Evolutionary conservation across 441 rosid genomes (phyloP), one percentile per base, ranked within the genome.

Genomic region (Cnidoscolus chayamansa): DNA sequence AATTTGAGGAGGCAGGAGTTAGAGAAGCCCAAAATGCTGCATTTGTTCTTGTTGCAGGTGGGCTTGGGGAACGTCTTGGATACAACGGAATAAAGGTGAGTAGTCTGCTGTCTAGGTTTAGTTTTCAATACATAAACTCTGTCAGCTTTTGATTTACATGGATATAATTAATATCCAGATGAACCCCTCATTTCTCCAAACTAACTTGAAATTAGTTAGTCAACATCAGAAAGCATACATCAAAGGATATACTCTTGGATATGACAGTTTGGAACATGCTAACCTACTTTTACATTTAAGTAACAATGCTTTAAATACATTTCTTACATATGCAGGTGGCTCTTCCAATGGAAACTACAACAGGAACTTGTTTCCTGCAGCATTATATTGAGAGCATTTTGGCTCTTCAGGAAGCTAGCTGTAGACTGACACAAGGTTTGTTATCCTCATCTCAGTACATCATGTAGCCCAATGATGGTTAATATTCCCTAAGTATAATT

Each of bases 41-140:
- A 59, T 96, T 93, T 80, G 98, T 91, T 80, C 97, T 96, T 76
- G 99, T 95, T 80, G 98, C 98, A 1, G 99, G 99, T 68, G 98
- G 99, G 13, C 98, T 95, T 73, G 98, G 99, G 8, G 99, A 89
- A 75, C 98, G 97, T 57, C 97, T 95, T 72, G 99, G 98, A 76
- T 95, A 89, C 79, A 93, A 91, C 78, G 99, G 99, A 79, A 95
- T 95, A 79, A 95, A 95, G 98, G 98, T 93, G 61, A 67, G 10
- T 47, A 25, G 1, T 55, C 49, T 31, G 6, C 45, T 40, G 45
- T 40, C 45, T 40, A 40, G 45, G 45, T 40, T 40, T 40, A 40
- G 7, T 40, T 40, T 5, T 6, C 7, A 40, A 6, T 40, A 40
- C 45, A 40, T 40, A 40, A 3, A 40, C 6, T 40, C 45, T 40